These are phyloP conservation scores for Aquilaria sinensis DNA, from an alignment of 345 rosid species.

Conservation along the genomic window DNA sequence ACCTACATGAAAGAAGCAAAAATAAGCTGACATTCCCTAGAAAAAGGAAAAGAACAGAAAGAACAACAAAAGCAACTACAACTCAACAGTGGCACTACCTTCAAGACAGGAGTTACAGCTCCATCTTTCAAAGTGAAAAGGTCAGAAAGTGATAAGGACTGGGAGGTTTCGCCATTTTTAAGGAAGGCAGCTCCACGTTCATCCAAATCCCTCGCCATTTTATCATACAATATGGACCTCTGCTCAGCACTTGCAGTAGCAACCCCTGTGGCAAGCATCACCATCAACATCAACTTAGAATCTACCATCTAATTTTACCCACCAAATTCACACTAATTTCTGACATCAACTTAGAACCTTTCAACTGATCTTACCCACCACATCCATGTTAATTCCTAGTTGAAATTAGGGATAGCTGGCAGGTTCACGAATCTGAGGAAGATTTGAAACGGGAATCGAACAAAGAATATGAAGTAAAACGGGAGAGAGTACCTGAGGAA, in stretches of 20 bases:
- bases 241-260: constrained; percentile 31
- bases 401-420: not conserved
- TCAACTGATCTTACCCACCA: too few species aligned
- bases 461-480: not conserved
- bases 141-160: constrained; percentile 74
- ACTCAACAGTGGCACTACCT: constrained; percentile 33
- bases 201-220: constrained; percentile 75
- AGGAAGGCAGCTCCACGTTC: constrained; percentile 68
- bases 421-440: not conserved
- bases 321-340: not conserved
- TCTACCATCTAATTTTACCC: not conserved
- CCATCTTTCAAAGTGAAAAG: constrained; percentile 68
- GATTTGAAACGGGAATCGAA: not conserved
- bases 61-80: not conserved
- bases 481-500: constrained; percentile 23
- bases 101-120: constrained; percentile 51
- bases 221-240: constrained; percentile 60
- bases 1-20: constrained; percentile 35
- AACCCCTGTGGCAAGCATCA: constrained; percentile 30
- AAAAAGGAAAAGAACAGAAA: not conserved
- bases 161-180: constrained; percentile 85
- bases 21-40: constrained; percentile 5
- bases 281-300: not conserved
- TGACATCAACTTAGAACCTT: too few species aligned
- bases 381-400: too few species aligned